Evolutionary conservation across 306 rosid genomes (phyloP).

Genomic region (Acmispon strigosus): DNA sequence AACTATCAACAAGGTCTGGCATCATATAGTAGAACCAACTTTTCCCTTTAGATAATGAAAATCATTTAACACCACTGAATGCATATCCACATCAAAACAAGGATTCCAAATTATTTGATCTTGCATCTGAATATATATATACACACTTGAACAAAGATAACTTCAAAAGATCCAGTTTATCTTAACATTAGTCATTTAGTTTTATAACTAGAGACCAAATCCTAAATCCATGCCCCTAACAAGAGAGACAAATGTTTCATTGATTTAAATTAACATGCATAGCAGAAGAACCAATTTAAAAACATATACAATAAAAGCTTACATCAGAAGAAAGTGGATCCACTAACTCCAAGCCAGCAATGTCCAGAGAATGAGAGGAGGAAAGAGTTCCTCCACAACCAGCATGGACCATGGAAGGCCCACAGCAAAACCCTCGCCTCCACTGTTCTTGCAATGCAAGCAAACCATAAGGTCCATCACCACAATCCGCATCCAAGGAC

Average conservation of each 20-base stretch:
- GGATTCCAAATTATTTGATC: constrained; percentile 7
- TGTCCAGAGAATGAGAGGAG: constrained; percentile 93
- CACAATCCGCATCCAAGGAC: constrained; percentile 83
- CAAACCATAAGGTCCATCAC: constrained; percentile 97
- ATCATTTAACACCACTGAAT: constrained; percentile 10
- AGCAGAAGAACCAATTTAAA: constrained; percentile 7
- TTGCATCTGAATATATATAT: not conserved
- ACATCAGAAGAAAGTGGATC: constrained; percentile 97
- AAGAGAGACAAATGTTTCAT: not conserved
- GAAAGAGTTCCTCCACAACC: constrained; percentile 98
- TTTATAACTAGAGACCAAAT: not conserved
- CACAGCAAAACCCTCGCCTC: constrained; percentile 96
- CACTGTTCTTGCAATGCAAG: constrained; percentile 97
- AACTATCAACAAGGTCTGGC: not conserved
- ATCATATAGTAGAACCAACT: constrained; percentile 6
- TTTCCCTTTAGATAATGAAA: not conserved
- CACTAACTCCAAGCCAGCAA: constrained; percentile 95
- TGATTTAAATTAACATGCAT: not conserved
- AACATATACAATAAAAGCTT: constrained; percentile 30
- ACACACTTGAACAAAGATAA: constrained; percentile 5
- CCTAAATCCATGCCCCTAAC: not conserved
- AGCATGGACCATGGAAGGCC: constrained; percentile 95
- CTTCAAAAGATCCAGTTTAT: constrained; percentile 7
- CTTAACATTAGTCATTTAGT: constrained; percentile 7
- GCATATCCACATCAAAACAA: not conserved